Conservation (phyloP, 495 filamentous ascomycete genomes). For the Staphylotrichum longicolle region DNA sequence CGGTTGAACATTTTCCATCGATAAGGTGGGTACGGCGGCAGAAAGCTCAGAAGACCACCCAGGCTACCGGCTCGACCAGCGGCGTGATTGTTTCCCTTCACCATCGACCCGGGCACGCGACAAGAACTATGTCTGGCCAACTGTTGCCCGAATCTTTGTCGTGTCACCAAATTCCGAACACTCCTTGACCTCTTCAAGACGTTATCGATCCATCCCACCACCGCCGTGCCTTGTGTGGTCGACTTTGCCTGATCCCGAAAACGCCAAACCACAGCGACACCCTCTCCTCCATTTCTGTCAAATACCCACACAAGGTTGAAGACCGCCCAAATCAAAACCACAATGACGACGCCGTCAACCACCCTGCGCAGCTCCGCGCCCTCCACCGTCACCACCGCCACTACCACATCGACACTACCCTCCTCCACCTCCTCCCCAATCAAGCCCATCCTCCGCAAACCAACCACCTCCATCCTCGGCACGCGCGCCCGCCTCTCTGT, state of each 20-base stretch:
- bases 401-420: neutral
- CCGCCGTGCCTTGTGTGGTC: neutral
- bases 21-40: constrained; percentile 19
- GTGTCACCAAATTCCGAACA: neutral
- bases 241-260: neutral
- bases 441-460: constrained; percentile 47
- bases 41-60: constrained; percentile 15
- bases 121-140: constrained; percentile 12
- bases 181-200: constrained; percentile 2
- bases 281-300: neutral
- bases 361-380: constrained; percentile 27
- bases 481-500: constrained; percentile 38
- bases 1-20: constrained; percentile 10
- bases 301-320: neutral
- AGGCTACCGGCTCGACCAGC: constrained; percentile 7
- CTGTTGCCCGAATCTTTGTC: neutral
- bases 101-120: neutral
- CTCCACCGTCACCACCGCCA: constrained; percentile 10
- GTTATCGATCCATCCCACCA: neutral
- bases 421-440: constrained; percentile 33
- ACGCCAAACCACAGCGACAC: neutral
- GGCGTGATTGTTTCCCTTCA: constrained; percentile 4
- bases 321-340: neutral
- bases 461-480: constrained; percentile 36
- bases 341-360: constrained; percentile 36